These are phyloP conservation scores for Yamadazyma songkhlaensis DNA, from an alignment of 1,139 yeast species.

Conservation along the genomic window DNA sequence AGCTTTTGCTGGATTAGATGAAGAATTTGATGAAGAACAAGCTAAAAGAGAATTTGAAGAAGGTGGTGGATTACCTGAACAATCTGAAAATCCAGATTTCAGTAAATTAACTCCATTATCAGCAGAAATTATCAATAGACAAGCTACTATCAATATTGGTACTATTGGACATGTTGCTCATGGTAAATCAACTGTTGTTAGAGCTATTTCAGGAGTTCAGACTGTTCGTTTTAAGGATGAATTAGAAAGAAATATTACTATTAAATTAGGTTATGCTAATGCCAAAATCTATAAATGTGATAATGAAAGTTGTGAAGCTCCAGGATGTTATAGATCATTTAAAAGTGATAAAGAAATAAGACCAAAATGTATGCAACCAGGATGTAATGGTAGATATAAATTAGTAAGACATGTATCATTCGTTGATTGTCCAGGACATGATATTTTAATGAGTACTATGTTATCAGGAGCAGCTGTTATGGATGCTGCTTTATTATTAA, in stretches of 20 bases:
- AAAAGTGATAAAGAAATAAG: constrained; percentile 92
- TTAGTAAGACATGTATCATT: constrained; percentile 95
- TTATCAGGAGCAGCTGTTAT: constrained; percentile 99
- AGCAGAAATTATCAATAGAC: constrained; percentile 95
- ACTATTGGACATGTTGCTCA: constrained; percentile 99
- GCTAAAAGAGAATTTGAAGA: constrained; percentile 88
- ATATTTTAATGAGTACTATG: constrained; percentile 99
- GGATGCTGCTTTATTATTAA: constrained; percentile 96
- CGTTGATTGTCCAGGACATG: constrained; percentile 99
- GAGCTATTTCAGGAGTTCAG: constrained; percentile 98
- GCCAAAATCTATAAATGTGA: constrained; percentile 97
- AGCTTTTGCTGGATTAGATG: constrained; percentile 75
- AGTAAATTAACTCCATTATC: constrained; percentile 76
- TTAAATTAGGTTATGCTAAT: constrained; percentile 97
- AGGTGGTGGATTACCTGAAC: constrained; percentile 98
- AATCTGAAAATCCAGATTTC: constrained; percentile 87
- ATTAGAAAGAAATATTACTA: constrained; percentile 97
- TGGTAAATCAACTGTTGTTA: constrained; percentile 97
- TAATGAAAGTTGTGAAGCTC: constrained; percentile 84
- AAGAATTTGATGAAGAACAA: constrained; percentile 56
- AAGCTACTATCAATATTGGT: constrained; percentile 98
- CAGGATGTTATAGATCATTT: constrained; percentile 92
- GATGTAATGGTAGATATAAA: constrained; percentile 80
- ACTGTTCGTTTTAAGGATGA: constrained; percentile 99
- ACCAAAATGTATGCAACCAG: constrained; percentile 87